phyloP scores from a whole-genome alignment of 192 early-diverging fungal genomes.

The Pilobolus umbonatus region DNA sequence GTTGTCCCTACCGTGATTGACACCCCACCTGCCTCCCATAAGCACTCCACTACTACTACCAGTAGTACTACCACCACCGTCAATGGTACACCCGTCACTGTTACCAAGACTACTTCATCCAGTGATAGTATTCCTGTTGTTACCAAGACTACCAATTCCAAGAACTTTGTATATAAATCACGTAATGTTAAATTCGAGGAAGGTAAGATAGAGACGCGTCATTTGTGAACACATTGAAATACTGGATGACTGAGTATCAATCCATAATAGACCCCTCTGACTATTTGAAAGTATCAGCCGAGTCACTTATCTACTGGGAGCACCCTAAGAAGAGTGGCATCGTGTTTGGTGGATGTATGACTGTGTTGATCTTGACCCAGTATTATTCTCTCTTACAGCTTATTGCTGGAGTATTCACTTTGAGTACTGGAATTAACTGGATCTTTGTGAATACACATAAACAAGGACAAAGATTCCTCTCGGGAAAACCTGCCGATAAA shows the following conservation, averaged over 20 bases:
- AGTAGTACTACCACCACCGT: background rate
- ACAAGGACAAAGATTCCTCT: constrained; percentile 22
- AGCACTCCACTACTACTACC: background rate
- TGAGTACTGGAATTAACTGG: constrained; percentile 36
- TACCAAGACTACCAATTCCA: background rate
- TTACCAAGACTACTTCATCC: background rate
- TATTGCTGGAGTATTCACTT: constrained; percentile 21
- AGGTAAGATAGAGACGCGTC: too few species aligned
- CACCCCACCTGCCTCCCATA: constrained; percentile 8
- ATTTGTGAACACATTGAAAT: background rate
- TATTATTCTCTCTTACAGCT: constrained; percentile 33
- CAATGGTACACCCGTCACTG: too few species aligned
- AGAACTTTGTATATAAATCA: background rate
- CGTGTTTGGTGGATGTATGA: constrained; percentile 12
- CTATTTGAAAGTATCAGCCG: constrained; percentile 19
- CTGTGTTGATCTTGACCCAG: constrained; percentile 26
- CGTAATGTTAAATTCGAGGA: constrained; percentile 19
- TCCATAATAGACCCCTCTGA: constrained; percentile 13
- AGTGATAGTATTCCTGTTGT: background rate
- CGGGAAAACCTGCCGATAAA: constrained; percentile 14
- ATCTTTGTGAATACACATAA: constrained; percentile 30
- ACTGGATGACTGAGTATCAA: background rate
- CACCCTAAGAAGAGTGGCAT: constrained; percentile 24
- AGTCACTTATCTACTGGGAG: constrained; percentile 33
- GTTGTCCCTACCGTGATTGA: background rate